A percentile compares a stretch with the other conserved stretches of the same genome.
phyloP scores from a whole-genome alignment of 2,329 filamentous ascomycete species.

The Saccharata proteae region DNA sequence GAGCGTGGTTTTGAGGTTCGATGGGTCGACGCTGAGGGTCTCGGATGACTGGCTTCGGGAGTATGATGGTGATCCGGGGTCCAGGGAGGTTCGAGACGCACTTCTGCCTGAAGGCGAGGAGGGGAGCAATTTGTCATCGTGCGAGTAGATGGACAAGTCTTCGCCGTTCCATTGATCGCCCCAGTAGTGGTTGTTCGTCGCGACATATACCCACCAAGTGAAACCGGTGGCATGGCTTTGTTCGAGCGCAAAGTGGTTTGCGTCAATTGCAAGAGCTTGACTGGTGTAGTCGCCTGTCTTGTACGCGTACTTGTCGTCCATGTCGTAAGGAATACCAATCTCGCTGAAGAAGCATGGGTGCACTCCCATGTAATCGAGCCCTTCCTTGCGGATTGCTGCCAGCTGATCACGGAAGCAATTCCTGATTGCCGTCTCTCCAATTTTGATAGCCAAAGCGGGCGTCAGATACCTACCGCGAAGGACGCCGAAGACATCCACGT shows the following conservation, averaged over 20 bases:
- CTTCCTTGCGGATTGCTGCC: conserved; percentile 70
- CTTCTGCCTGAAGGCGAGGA: neutral
- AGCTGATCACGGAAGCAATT: conserved; percentile 89
- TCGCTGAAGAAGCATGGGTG: conserved; percentile 87
- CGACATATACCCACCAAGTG: conserved; percentile 78
- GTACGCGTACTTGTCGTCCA: conserved; percentile 95
- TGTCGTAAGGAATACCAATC: conserved; percentile 96
- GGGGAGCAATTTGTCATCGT: conserved; percentile 60
- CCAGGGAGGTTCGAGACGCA: conserved; percentile 31
- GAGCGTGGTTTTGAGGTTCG: conserved; percentile 63
- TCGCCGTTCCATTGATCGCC: conserved; percentile 98
- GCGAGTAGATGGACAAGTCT: conserved; percentile 79
- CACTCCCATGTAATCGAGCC: conserved; percentile 73
- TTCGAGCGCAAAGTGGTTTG: conserved; percentile 88
- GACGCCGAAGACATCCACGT: conserved; percentile 88
- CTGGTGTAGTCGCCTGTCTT: conserved; percentile 90
- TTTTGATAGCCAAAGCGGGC: conserved; percentile 81
- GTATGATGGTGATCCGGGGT: conserved; percentile 40
- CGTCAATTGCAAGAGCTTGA: conserved; percentile 85
- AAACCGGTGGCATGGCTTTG: conserved; percentile 74
- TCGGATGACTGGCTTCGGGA: conserved; percentile 39
- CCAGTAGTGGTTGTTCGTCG: conserved; percentile 72
- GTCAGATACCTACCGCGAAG: conserved; percentile 78
- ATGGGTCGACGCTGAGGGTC: conserved; percentile 51
- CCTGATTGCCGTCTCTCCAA: conserved; percentile 86